Base-by-base conservation (phyloP, 2,329 filamentous ascomycete genomes). In the Calonectria fujianensis region DNA sequence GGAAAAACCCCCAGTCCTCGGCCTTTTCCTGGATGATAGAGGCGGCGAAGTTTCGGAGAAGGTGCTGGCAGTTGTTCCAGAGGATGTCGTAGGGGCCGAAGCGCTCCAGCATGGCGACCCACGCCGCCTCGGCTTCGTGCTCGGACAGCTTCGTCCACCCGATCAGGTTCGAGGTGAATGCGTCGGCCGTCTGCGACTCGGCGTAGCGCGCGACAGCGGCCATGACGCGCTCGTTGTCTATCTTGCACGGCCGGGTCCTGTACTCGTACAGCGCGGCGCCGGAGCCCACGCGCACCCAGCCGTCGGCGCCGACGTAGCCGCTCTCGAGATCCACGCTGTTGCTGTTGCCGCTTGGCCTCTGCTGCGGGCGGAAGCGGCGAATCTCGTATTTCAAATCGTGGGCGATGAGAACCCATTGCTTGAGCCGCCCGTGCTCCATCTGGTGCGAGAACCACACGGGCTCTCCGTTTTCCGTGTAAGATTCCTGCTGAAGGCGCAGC, bases 301-400 rank as follows among this genome's bases (percentile, higher is more conserved):
- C 31, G 6, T 51, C 51, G 14, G 41, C 27, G 41, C 24, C 20
- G 16, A 45, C 4, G 11, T 27, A 11, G 14, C 61, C 69, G 7
- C 31, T 31, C 69, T 67, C 61, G 4, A 66, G 18, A 35, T 67
- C 63, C 4, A 8, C 7, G 9, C 11, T 9, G 16, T 29, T 11
- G 52, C 14, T 24, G 20, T 37, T 11, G 52, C 14, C 18, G n/a
- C 8, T 31, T 37, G 66, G 31, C n/a, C 9, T 41, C 41, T 13
- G 4, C 11, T 18, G 52, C 18, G 29, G n/a, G 18, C 41, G 52
- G 24, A 51, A 41, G 6, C 63, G 63, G 9, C 63, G 51, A 27
- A 72, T 45, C 32, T 72, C 70, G n/a, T 67, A 72, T 24, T 67
- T 67, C 24, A 24, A 32, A 24, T 59, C 70, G 20, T 61, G 64